These are phyloP conservation scores for Chlorencoelia australis DNA, from an alignment of 2,329 filamentous ascomycete genomes.

Conservation along the genomic window DNA sequence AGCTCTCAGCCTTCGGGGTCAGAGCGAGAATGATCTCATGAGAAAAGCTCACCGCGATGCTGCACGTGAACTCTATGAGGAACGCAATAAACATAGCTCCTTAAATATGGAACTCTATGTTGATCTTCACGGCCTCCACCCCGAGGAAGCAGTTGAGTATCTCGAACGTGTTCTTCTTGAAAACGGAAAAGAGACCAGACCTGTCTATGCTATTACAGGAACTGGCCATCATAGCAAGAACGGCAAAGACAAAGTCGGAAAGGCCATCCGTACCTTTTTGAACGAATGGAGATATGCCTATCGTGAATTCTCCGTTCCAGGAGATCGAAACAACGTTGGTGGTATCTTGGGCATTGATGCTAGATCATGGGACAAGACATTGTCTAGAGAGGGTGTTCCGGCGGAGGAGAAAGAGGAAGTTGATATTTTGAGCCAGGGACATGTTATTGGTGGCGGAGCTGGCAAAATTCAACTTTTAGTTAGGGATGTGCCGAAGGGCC, in stretches of 20 bases:
- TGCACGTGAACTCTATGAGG: constrained; percentile 82
- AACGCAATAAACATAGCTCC: constrained; percentile 65
- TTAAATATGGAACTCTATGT: constrained; percentile 70
- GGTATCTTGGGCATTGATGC: constrained; percentile 64
- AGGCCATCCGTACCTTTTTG: constrained; percentile 80
- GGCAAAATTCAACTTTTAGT: constrained; percentile 57
- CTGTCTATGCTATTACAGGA: constrained; percentile 92
- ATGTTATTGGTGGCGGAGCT: constrained; percentile 52
- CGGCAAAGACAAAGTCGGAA: constrained; percentile 96
- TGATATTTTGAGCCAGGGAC: constrained; percentile 54
- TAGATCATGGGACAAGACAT: constrained; percentile 54
- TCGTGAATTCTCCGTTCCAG: constrained; percentile 90
- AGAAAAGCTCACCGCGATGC: constrained; percentile 93
- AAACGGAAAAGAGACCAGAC: constrained; percentile 60
- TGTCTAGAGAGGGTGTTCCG: constrained; percentile 36
- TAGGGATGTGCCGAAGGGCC: constrained; percentile 33
- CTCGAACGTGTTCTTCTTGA: constrained; percentile 80
- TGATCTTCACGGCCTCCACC: constrained; percentile 95
- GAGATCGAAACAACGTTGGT: constrained; percentile 75
- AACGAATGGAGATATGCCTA: constrained; percentile 96
- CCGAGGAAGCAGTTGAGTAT: constrained; percentile 93
- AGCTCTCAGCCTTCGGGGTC: constrained; percentile 83
- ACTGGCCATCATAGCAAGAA: constrained; percentile 98
- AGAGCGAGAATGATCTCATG: constrained; percentile 96
- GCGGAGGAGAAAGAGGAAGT: constrained; percentile 29